These are phyloP conservation scores for Symbiodinium natans DNA, from an alignment of 73 alveolate species.

Conservation along the genomic window DNA sequence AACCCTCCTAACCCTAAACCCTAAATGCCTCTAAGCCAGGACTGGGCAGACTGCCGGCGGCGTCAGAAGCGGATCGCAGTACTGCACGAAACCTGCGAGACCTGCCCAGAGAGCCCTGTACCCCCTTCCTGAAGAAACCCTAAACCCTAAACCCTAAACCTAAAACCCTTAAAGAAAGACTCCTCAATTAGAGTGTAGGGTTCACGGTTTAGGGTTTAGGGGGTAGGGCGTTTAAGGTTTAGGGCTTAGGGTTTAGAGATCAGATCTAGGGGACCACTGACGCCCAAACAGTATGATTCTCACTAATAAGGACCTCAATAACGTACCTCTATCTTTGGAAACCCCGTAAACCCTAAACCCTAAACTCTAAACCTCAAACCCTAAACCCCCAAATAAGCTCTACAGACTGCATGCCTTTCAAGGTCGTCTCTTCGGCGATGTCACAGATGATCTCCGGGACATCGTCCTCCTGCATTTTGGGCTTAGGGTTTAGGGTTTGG, in stretches of 20 bases:
- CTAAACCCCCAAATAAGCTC: too few species aligned
- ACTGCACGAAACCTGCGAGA: slow-evolving; percentile 54
- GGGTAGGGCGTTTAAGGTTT: too few species aligned
- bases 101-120: neutral
- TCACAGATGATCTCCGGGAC: slow-evolving; percentile 92
- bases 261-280: too few species aligned
- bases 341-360: neutral
- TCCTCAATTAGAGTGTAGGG: too few species aligned
- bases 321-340: too few species aligned
- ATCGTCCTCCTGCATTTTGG: slow-evolving; percentile 19
- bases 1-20: neutral
- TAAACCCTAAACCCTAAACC: neutral
- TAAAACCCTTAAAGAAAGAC: neutral
- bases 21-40: neutral
- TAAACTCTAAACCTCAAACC: neutral
- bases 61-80: slow-evolving; percentile 86
- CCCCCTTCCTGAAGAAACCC: neutral
- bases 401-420: neutral
- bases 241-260: too few species aligned
- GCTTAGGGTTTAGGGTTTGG: too few species aligned
- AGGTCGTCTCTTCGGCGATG: slow-evolving; percentile 14
- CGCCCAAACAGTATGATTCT: too few species aligned
- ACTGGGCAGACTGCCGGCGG: slow-evolving; percentile 10
- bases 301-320: too few species aligned
- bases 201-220: too few species aligned